Conservation (phyloP, 2,329 filamentous ascomycete species). For the Monosporascus sp. region DNA sequence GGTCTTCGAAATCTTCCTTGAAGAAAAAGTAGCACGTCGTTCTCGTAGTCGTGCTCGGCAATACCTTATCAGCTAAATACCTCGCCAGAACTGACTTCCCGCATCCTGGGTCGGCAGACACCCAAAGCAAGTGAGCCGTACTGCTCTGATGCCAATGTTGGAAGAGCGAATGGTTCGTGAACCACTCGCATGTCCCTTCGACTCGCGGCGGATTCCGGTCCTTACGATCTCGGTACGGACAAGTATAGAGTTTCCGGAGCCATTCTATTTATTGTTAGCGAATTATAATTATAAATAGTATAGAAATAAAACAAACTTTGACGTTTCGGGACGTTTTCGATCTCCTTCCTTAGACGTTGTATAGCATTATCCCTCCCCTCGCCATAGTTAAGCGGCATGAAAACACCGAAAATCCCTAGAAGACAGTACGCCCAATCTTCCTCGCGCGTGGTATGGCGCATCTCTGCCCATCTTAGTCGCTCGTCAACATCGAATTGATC, state of each 20-base stretch:
- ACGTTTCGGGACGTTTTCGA: too few species aligned
- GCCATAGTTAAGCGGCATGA: too few species aligned
- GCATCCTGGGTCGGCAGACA: slow-evolving; percentile 38
- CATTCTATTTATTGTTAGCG: too few species aligned
- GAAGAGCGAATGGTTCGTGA: slow-evolving; percentile 10
- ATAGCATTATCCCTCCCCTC: too few species aligned
- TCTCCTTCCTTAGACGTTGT: too few species aligned
- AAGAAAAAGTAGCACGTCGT: slow-evolving; percentile 39
- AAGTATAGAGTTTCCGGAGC: background rate
- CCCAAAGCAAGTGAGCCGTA: slow-evolving; percentile 18
- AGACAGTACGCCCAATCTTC: too few species aligned
- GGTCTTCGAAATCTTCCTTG: slow-evolving; percentile 33
- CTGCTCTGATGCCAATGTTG: slow-evolving; percentile 11
- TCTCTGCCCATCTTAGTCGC: too few species aligned
- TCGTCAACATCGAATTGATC: too few species aligned
- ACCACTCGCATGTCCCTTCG: slow-evolving; percentile 16
- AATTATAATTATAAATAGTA: too few species aligned
- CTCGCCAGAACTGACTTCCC: slow-evolving; percentile 38
- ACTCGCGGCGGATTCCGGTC: slow-evolving; percentile 26
- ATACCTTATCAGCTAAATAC: slow-evolving; percentile 26
- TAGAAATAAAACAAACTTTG: too few species aligned
- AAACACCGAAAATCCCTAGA: too few species aligned
- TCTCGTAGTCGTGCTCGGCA: slow-evolving; percentile 11
- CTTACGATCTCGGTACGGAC: slow-evolving; percentile 18
- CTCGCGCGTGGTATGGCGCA: too few species aligned